Evolutionary conservation across 2,329 filamentous ascomycete genomes (phyloP), one percentile per base, ranked within the genome.

Genomic region (Decorospora gaudefroyi): DNA sequence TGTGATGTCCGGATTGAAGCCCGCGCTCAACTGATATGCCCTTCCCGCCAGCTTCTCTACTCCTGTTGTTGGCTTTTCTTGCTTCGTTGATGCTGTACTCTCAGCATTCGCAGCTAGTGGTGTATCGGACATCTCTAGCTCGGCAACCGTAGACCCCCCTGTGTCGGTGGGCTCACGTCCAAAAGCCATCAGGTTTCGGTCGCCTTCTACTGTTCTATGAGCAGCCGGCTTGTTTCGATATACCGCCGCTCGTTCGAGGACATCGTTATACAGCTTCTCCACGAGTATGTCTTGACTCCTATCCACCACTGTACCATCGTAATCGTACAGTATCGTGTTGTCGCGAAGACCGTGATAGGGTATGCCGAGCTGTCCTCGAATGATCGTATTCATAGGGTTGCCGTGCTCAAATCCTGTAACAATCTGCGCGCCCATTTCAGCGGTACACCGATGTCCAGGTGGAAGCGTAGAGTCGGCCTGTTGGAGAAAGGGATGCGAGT

Each of bases 361-460:
- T 13, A 99, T 79, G 17, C 87, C 88, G 34, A 99, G 79, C 70
- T 99, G 95, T 11, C 89, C 91, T 55, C 93, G 85, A 43, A 99
- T 85, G 47, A 99, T 83, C 34, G 91, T 83, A 66, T 96, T 95
- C 58, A 99, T 75, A 4, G 93, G 93, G 60, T 99, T 99, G 12
- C 95, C 95, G 55, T 89, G 83, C 56, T 97, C 90, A 67, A 97
- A 99, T 0, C 93, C 93, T 22, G 95, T 96, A 49, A 99, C 90
- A 48, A 99, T 97, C 78, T 99, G 96, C 42, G 92, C 93, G 18
- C 93, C 93, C 85, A 96, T 95, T 69, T 99, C 93, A 21, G 90
- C 93, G 13, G 91, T 97, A 63, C 86, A 87, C 36, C 72, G 80
- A 68, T 78, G 81, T 71, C 76, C 65, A 55, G 76, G 61, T 65